Percentiles rank a stretch among this genome's conserved stretches.
Conservation (phyloP, 768 basidiomycete genomes). For the Strobilomyces confusus region DNA sequence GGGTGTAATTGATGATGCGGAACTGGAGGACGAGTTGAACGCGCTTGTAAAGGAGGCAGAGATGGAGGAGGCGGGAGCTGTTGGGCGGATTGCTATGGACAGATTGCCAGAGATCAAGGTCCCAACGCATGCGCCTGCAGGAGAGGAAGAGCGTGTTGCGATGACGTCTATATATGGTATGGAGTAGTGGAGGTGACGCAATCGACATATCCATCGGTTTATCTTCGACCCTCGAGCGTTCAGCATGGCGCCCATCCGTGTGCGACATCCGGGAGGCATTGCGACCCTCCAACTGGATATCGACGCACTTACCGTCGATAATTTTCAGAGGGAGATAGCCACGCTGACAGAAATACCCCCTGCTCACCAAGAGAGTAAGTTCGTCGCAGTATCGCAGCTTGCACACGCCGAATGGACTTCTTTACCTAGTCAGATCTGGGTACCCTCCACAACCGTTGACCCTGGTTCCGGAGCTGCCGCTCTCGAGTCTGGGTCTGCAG, state of each 20-base stretch:
- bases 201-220: not conserved
- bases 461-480: conserved; percentile 65
- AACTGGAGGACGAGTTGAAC: conserved; percentile 63
- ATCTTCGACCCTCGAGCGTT: not conserved
- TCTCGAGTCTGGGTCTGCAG: conserved; percentile 73
- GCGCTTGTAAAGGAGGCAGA: conserved; percentile 48
- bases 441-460: conserved; percentile 80
- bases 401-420: not conserved
- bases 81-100: conserved; percentile 22
- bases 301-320: conserved; percentile 59
- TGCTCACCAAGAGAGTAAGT: conserved; percentile 74
- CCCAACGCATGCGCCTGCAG: conserved; percentile 11
- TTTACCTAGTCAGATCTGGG: conserved; percentile 63
- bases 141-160: conserved; percentile 7
- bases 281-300: conserved; percentile 70
- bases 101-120: conserved; percentile 19
- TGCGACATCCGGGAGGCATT: conserved; percentile 83
- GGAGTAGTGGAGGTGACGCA: conserved; percentile 12
- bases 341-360: conserved; percentile 65
- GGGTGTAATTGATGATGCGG: conserved; percentile 50
- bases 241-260: conserved; percentile 65
- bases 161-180: conserved; percentile 13
- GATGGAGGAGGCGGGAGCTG: conserved; percentile 36
- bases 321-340: conserved; percentile 73
- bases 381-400: not conserved